Percentiles rank a stretch among this genome's conserved stretches.
These are phyloP conservation scores for Cyberlindnera saturnus DNA, from an alignment of 805 yeast genomes.

Conservation along the genomic window DNA sequence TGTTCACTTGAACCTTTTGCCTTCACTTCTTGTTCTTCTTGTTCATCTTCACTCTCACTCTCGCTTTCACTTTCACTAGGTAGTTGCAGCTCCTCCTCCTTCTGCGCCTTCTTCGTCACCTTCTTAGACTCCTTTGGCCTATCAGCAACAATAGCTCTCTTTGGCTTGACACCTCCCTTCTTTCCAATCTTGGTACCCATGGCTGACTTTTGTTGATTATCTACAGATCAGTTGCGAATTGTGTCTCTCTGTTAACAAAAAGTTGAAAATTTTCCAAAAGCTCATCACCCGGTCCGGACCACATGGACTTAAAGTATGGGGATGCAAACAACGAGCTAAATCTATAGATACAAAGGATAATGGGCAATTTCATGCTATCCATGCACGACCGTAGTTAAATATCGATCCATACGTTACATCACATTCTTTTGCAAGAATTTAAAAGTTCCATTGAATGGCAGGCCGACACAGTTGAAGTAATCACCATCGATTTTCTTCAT, in stretches of 20 bases:
- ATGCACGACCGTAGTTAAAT: no score
- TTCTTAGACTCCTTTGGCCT: slow-evolving; percentile 4
- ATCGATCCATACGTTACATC: neutral
- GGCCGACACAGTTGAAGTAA: slow-evolving; percentile 79
- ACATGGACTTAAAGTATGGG: neutral
- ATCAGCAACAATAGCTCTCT: slow-evolving; percentile 8
- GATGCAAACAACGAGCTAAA: no score
- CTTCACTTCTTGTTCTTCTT: slow-evolving; percentile 17
- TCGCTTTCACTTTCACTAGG: slow-evolving; percentile 25
- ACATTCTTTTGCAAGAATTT: slow-evolving; percentile 29
- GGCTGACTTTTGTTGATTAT: no score
- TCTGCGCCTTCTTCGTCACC: slow-evolving; percentile 2
- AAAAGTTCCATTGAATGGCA: slow-evolving; percentile 63
- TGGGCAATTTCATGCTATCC: no score
- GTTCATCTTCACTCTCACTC: slow-evolving; percentile 23
- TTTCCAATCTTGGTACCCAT: slow-evolving; percentile 14
- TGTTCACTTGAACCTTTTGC: slow-evolving; percentile 5
- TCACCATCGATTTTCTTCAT: slow-evolving; percentile 70
- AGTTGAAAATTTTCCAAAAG: slow-evolving; percentile 4
- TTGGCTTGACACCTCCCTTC: slow-evolving; percentile 17
- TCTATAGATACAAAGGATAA: no score
- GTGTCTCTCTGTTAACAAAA: neutral
- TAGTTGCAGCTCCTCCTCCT: slow-evolving; percentile 23
- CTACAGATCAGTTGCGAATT: no score
- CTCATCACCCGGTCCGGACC: slow-evolving; percentile 12